Conservation (phyloP, 2,329 filamentous ascomycete species). For the Pseudofabraea citricarpa region DNA sequence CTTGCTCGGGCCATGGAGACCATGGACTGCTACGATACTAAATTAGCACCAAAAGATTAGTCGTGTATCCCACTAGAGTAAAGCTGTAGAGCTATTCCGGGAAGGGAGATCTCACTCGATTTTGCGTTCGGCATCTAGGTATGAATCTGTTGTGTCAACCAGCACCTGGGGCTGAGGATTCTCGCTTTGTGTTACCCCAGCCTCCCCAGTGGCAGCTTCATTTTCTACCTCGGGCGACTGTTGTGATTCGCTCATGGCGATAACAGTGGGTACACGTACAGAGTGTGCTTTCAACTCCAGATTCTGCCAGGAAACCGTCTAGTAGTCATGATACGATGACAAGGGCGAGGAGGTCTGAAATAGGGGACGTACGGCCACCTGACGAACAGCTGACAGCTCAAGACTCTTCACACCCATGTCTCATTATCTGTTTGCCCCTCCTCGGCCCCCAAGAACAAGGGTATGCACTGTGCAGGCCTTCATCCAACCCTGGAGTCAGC, state of each 20-base stretch:
- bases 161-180: not conserved
- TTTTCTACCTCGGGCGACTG: not conserved
- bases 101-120: not conserved
- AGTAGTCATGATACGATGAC: not conserved
- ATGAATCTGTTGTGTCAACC: not conserved
- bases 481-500: no score
- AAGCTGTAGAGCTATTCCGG: no score
- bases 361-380: no score
- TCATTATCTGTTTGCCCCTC: no score
- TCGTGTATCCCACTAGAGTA: no score
- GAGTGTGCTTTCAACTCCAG: not conserved
- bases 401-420: no score
- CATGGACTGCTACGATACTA: constrained; percentile 9
- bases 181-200: no score
- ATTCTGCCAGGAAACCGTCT: not conserved
- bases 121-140: not conserved
- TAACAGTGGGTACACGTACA: no score
- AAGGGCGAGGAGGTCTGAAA: no score
- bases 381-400: no score
- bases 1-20: constrained; percentile 1
- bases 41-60: not conserved
- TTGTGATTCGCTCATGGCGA: not conserved
- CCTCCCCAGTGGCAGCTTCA: not conserved
- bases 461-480: no score
- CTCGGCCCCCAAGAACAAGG: no score